Conservation (phyloP, 1,284 basidiomycete species). For the Marasmius sp. region DNA sequence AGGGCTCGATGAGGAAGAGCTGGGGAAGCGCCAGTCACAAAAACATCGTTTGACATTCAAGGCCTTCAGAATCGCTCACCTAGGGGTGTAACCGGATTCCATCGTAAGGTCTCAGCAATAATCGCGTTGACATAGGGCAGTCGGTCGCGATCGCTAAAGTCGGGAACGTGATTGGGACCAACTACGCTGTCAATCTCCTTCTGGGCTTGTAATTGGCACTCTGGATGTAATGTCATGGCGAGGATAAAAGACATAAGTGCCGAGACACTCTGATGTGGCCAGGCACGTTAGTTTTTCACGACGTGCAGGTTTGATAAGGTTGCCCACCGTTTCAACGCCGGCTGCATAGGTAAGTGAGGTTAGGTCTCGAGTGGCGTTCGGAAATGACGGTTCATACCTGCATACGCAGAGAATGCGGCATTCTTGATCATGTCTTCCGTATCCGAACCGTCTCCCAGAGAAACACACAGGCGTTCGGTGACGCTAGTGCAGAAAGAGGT, state of each 20-base stretch:
- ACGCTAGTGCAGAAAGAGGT: no score
- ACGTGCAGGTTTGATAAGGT: background rate
- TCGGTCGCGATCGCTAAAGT: conserved; percentile 28
- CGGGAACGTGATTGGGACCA: conserved; percentile 31
- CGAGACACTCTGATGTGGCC: conserved; percentile 18
- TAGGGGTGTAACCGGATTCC: background rate
- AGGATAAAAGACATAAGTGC: conserved; percentile 23
- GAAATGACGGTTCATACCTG: no score
- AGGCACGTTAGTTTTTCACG: no score
- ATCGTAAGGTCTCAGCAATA: conserved; percentile 15
- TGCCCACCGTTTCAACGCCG: conserved; percentile 17
- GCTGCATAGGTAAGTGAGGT: background rate
- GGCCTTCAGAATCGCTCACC: background rate
- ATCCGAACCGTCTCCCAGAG: no score
- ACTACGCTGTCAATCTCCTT: conserved; percentile 33
- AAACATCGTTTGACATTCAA: background rate
- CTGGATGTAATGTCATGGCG: conserved; percentile 27
- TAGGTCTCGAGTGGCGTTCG: no score
- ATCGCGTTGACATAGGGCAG: conserved; percentile 32
- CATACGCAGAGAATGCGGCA: no score
- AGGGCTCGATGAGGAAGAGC: background rate
- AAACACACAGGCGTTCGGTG: no score
- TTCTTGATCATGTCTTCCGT: no score
- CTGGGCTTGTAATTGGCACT: conserved; percentile 26
- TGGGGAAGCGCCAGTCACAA: background rate